Conservation (phyloP, 768 basidiomycete genomes). For the Phylloporus sp. region DNA sequence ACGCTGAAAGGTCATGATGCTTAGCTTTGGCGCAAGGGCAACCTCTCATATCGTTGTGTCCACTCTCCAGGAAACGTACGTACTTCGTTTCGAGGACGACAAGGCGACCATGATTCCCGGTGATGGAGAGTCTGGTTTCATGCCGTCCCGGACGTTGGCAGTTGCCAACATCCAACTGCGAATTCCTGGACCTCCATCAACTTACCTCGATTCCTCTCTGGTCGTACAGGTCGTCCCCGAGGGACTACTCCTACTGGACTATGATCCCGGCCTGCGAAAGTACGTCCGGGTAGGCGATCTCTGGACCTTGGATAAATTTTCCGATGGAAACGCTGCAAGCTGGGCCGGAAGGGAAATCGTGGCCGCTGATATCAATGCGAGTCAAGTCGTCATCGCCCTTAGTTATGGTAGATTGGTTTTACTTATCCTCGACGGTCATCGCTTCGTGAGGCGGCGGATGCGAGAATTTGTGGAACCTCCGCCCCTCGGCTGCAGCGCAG, state of each 20-base stretch:
- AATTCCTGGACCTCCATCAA: constrained; percentile 16
- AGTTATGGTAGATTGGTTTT: constrained; percentile 47
- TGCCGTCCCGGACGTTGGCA: constrained; percentile 54
- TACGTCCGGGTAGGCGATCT: constrained; percentile 38
- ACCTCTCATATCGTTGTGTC: constrained; percentile 59
- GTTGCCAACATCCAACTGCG: constrained; percentile 49
- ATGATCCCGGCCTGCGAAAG: constrained; percentile 40
- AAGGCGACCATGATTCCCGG: constrained; percentile 14
- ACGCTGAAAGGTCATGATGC: background rate
- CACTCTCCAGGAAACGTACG: constrained; percentile 47
- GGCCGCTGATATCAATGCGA: constrained; percentile 62
- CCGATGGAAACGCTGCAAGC: constrained; percentile 14
- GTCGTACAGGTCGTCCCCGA: constrained; percentile 69
- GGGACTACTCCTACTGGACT: constrained; percentile 52
- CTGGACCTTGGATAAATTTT: constrained; percentile 36
- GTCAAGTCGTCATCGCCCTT: constrained; percentile 61
- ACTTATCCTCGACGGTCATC: constrained; percentile 43
- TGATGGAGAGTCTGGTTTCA: constrained; percentile 42
- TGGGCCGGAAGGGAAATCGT: constrained; percentile 47
- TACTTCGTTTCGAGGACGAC: constrained; percentile 46
- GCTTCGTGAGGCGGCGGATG: constrained; percentile 26
- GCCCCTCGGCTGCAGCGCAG: constrained; percentile 27
- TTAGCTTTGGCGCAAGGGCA: constrained; percentile 31
- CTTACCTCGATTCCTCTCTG: constrained; percentile 44
- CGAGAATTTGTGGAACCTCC: constrained; percentile 23